Evolutionary conservation across 352 stramenopile species (phyloP).

Genomic region (Phytophthora vignae): DNA sequence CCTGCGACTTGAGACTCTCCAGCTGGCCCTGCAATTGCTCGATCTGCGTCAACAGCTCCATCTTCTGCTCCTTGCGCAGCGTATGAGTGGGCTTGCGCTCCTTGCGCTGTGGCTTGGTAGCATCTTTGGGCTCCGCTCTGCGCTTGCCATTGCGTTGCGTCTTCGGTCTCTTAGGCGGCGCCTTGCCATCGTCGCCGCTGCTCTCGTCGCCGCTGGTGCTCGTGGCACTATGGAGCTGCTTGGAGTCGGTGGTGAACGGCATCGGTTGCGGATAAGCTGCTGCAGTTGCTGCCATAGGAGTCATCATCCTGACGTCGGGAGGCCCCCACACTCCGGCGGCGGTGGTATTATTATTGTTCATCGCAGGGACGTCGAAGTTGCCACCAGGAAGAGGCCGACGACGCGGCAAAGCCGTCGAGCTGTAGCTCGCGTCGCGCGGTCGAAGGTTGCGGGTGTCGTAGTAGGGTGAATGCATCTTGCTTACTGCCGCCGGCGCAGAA

Average conservation of each 20-base stretch:
- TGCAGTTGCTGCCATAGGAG: background rate
- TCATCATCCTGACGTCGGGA: background rate
- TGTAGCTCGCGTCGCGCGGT: constrained; percentile 24
- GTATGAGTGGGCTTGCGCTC: constrained; percentile 41
- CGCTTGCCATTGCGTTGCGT: background rate
- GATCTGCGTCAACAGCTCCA: constrained; percentile 35
- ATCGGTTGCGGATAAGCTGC: background rate
- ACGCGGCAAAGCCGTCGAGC: constrained; percentile 12
- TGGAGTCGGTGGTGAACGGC: background rate
- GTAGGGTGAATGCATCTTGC: constrained; percentile 23
- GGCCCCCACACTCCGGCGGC: background rate
- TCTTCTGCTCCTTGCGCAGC: constrained; percentile 40
- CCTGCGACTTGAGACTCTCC: constrained; percentile 45
- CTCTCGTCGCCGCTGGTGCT: constrained; percentile 38
- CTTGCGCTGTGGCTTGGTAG: constrained; percentile 22
- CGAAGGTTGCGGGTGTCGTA: constrained; percentile 14
- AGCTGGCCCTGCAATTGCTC: constrained; percentile 32
- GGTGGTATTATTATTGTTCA: background rate
- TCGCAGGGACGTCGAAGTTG: constrained; percentile 11
- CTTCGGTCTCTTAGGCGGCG: constrained; percentile 11
- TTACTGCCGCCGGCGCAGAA: background rate
- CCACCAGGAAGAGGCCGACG: constrained; percentile 23
- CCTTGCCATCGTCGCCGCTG: constrained; percentile 25
- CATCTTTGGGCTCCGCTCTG: constrained; percentile 4
- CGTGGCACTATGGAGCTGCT: constrained; percentile 9